A percentile compares a stretch with the other conserved stretches of the same genome.
phyloP scores from a whole-genome alignment of 176 grass and related monocot species.

The Musa itinerans region DNA sequence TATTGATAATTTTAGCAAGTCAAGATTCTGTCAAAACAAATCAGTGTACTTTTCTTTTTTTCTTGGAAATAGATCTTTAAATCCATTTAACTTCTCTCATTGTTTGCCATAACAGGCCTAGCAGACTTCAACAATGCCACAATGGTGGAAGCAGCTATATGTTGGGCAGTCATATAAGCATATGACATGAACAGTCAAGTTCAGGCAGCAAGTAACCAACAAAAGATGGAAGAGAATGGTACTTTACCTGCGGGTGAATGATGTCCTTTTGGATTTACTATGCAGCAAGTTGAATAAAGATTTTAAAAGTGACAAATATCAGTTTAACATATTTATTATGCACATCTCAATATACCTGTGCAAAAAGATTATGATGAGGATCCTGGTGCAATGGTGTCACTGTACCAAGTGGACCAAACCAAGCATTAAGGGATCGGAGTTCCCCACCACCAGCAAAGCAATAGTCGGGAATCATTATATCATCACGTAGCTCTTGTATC shows the following conservation, averaged over 20 bases:
- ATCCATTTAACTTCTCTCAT: no score
- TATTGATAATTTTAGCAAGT: not conserved
- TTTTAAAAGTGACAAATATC: no score
- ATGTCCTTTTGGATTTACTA: not conserved
- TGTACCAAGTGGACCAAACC: conserved; percentile 71
- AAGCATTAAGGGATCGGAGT: conserved; percentile 71
- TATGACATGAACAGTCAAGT: not conserved
- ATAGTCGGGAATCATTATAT: conserved; percentile 79
- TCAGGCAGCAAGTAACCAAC: not conserved
- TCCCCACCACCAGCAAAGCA: conserved; percentile 79
- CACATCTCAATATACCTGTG: conserved; percentile 9
- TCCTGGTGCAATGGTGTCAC: conserved; percentile 84
- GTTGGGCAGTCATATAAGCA: no score
- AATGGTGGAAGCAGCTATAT: no score
- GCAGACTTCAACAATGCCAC: no score
- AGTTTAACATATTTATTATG: not conserved
- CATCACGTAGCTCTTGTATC: conserved; percentile 35
- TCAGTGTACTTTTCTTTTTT: not conserved
- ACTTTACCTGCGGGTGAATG: not conserved
- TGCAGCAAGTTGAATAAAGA: not conserved
- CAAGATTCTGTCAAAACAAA: not conserved
- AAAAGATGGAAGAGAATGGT: not conserved
- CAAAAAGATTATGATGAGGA: conserved; percentile 78
- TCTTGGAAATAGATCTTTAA: not conserved
- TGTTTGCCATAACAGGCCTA: no score